Evolutionary conservation across 768 basidiomycete genomes (phyloP), one percentile per base, ranked within the genome.

Genomic region (Lactarius trivialis): DNA sequence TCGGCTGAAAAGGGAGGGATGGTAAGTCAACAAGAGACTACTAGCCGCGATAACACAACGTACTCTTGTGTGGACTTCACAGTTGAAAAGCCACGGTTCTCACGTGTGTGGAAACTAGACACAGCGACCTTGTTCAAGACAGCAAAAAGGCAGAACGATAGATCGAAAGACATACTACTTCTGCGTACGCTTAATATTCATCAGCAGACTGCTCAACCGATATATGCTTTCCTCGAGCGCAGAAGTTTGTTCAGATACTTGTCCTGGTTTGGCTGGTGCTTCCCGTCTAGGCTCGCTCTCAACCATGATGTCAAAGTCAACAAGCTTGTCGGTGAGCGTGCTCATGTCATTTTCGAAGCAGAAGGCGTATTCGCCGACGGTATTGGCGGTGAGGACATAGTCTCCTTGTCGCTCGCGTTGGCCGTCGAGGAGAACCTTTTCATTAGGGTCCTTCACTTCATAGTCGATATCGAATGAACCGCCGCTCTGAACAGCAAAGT

Each of bases 261-360:
- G 90, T 15, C 87, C 87, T 4, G 89, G 83, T 73, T 93, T 95
- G 9, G 89, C 91, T 3, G 94, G 91, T 2, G 93, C 82, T 70
- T 93, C 88, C 55, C 93, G 79, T 55, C 97, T 80, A 2, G 97
- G 97, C 72, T 98, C 96, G 64, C 89, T 93, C 81, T 99, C 97
- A 52, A 93, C 93, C 93, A 98, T 95, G 75, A 99, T 98, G 74
- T 92, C 89, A 72, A 93, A 90, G 76, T 93, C 91, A 69, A 99
- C 82, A 52, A 98, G 82, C 74, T 98, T 98, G 76, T 93, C 92
- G 14, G 91, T 89, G 67, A 97, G 80, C 4, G 92, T 91, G 28
- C 89, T 91, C 81, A 96, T 96, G 78, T 98, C 95, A 73, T 99
- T 99, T 72, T 93, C 91, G 73, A 98, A 97, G 77, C 96, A 98